Conservation (phyloP, 108 stramenopile species). For the Stephanodiscus triporus region DNA sequence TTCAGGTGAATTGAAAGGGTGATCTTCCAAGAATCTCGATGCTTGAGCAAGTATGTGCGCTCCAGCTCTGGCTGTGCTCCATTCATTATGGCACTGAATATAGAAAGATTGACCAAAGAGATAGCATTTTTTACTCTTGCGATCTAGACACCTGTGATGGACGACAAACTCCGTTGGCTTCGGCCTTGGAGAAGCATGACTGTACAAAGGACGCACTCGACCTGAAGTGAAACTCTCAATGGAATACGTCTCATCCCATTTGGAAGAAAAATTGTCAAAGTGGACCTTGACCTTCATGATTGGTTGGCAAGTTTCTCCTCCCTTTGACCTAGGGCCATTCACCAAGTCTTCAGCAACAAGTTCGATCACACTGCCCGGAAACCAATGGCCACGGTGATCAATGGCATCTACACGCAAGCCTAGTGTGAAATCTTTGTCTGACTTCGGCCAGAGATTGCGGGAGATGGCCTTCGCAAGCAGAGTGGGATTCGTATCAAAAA, state of each 20-base stretch:
- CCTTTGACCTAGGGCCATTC: conserved; percentile 3
- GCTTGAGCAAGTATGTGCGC: conserved; percentile 90
- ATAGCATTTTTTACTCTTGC: conserved; percentile 39
- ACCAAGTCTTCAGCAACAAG: conserved; percentile 58
- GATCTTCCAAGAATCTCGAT: conserved; percentile 68
- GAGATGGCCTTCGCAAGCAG: conserved; percentile 76
- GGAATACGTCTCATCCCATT: conserved; percentile 92
- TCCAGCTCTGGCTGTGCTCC: conserved; percentile 89
- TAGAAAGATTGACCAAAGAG: conserved; percentile 81
- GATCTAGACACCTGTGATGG: conserved; percentile 66
- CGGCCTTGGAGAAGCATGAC: conserved; percentile 66
- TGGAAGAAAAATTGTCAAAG: conserved; percentile 91
- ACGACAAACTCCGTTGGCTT: conserved; percentile 85
- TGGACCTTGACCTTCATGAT: conserved; percentile 78
- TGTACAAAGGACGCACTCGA: conserved; percentile 78
- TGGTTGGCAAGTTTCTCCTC: conserved; percentile 23
- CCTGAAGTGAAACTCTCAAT: conserved; percentile 79
- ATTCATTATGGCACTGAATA: conserved; percentile 81
- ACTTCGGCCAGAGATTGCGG: conserved; percentile 78
- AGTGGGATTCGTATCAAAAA: conserved; percentile 73
- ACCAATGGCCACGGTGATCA: conserved; percentile 90
- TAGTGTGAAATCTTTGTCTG: conserved; percentile 69
- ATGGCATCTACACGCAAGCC: conserved; percentile 94
- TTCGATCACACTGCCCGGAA: conserved; percentile 86
- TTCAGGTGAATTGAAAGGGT: conserved; percentile 20